Percentiles rank a stretch among this genome's conserved stretches.
Conservation (phyloP, 1,139 yeast species). For the Nakaseomyces bracarensis region DNA sequence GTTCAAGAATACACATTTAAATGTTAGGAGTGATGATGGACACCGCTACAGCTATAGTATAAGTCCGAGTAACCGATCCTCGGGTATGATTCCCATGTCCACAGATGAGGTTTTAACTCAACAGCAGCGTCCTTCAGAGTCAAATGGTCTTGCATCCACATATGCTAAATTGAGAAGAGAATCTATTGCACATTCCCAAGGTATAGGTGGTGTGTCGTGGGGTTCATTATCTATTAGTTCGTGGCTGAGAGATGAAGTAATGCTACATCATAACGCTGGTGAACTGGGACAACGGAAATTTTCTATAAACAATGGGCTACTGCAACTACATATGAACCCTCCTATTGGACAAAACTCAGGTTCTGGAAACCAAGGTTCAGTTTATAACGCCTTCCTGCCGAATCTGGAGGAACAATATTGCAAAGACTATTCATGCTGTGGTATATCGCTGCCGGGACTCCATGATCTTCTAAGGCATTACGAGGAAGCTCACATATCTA, state of each 20-base stretch:
- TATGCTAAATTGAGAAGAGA: constrained; percentile 64
- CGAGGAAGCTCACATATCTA: constrained; percentile 80
- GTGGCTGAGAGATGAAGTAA: constrained; percentile 91
- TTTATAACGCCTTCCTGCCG: constrained; percentile 53
- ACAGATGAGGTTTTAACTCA: background rate
- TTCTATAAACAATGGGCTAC: constrained; percentile 1
- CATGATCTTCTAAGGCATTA: constrained; percentile 91
- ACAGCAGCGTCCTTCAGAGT: background rate
- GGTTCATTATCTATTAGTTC: constrained; percentile 92
- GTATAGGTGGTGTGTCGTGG: constrained; percentile 98
- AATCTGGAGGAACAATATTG: constrained; percentile 93
- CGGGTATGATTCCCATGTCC: constrained; percentile 3
- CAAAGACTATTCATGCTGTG: constrained; percentile 94
- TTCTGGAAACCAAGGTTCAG: constrained; percentile 31
- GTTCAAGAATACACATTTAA: constrained; percentile 5
- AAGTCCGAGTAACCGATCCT: constrained; percentile 2
- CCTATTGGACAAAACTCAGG: constrained; percentile 38
- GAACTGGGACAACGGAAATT: background rate
- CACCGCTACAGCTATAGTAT: constrained; percentile 3
- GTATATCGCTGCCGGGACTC: constrained; percentile 79
- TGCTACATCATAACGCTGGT: constrained; percentile 26
- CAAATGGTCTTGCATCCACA: constrained; percentile 7
- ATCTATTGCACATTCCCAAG: constrained; percentile 90
- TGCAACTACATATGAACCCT: constrained; percentile 3
- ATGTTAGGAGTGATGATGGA: constrained; percentile 6